Conservation (phyloP, 306 rosid genomes). For the Cucurbita maxima region DNA sequence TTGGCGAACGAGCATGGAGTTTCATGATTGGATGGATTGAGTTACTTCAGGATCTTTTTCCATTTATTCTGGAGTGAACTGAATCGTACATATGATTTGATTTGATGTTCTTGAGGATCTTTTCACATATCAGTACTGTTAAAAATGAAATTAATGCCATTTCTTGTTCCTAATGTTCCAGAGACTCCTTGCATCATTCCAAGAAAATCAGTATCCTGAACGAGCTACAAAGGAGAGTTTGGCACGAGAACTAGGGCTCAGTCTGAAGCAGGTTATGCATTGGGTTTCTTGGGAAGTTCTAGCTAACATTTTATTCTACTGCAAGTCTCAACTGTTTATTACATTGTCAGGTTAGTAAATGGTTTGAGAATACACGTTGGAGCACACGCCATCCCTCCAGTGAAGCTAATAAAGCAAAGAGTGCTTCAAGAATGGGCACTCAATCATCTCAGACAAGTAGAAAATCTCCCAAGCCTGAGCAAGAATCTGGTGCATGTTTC, state of each 20-base stretch:
- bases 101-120: no score
- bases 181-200: slow-evolving; percentile 55
- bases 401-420: slow-evolving; percentile 17
- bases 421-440: slow-evolving; percentile 15
- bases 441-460: slow-evolving; percentile 9
- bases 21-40: neutral
- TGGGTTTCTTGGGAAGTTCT: neutral
- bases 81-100: no score
- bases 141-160: neutral
- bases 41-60: no score
- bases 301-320: neutral
- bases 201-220: slow-evolving; percentile 79
- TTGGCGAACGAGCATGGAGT: neutral
- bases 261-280: slow-evolving; percentile 45
- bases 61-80: no score
- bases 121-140: neutral
- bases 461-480: slow-evolving; percentile 3
- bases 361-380: slow-evolving; percentile 86
- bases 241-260: slow-evolving; percentile 69
- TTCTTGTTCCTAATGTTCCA: slow-evolving; percentile 17
- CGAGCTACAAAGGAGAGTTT: slow-evolving; percentile 55
- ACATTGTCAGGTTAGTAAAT: slow-evolving; percentile 59
- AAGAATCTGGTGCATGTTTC: slow-evolving; percentile 1
- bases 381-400: slow-evolving; percentile 34
- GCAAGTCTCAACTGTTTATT: neutral